Base-by-base conservation (phyloP, 441 rosid genomes). In the Omphalea diandra region DNA sequence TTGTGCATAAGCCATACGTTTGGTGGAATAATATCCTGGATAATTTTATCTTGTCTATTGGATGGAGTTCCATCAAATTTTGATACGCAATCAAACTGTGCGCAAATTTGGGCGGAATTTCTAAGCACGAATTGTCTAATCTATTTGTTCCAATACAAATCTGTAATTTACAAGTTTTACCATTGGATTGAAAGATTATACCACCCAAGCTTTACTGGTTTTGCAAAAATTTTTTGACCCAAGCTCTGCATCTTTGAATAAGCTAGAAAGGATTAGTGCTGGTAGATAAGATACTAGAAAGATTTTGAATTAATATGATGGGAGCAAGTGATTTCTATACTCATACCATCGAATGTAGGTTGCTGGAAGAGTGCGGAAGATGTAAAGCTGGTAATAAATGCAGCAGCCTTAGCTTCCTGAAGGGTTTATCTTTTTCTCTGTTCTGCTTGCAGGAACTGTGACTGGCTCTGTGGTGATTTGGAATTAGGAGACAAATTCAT, bases 1-100 rank as follows among this genome's bases (percentile, higher is more conserved):
- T 32, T 68, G 63, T 59, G 68, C 17, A 68, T 65, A 64, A 9
- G 63, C 7, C 29, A 20, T 29, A 10, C 57, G 10, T 46, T 47
- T 49, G 41, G 69, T 46, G n/a, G n/a, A n/a, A n/a, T 47, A 33
- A 46, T 64, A 29, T 44, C 38, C 17, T 29, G 22, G 15, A 35
- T 46, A n/a, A 0, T 64, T 40, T 5, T 32, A 32, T 3, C 3
- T 57, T 14, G 35, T n/a, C 14, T 57, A 7, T 10, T 63, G 67
- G 24, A 15, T 43, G 17, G 11, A 22, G 7, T 31, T 64, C 17
- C 40, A 65, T 47, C 15, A 63, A n/a, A 18, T 58, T 27, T 12
- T 2, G 27, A 33, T 55, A 0, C 17, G 22, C 14, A 10, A 18
- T 18, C 32, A 3, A 7, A 35, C 12, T 33, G 17, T n/a, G 0